phyloP scores from a whole-genome alignment of 305 asterid genomes.

The Euphrasia arctica region DNA sequence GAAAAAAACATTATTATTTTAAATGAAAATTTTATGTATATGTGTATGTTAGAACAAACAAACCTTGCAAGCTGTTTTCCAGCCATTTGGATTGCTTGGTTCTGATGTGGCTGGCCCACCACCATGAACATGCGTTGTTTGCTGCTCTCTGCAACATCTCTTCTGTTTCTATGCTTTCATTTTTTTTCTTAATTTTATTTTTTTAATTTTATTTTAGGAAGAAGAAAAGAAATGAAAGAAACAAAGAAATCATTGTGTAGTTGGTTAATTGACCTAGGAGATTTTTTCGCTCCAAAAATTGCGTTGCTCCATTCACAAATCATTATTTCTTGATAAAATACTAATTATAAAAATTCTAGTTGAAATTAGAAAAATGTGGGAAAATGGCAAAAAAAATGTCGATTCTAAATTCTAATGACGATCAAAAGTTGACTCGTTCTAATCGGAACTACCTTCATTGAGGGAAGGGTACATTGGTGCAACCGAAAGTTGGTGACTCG shows the following conservation, averaged over 20 bases:
- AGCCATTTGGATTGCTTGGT: slow-evolving; percentile 98
- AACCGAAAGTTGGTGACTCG: too few species aligned
- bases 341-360: too few species aligned
- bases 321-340: too few species aligned
- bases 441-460: too few species aligned
- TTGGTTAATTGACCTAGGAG: not conserved
- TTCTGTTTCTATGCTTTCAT: slow-evolving; percentile 13
- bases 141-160: slow-evolving; percentile 91
- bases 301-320: not conserved
- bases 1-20: not conserved
- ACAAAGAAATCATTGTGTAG: not conserved
- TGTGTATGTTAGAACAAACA: too few species aligned
- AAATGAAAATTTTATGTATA: too few species aligned
- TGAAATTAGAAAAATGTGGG: too few species aligned
- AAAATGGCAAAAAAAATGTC: too few species aligned
- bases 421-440: too few species aligned
- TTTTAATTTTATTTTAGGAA: not conserved
- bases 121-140: slow-evolving; percentile 96
- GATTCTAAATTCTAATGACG: too few species aligned
- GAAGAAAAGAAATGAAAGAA: not conserved
- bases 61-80: slow-evolving; percentile 82
- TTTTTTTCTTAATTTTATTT: not conserved
- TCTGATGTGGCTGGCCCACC: slow-evolving; percentile 97
- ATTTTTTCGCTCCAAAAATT: not conserved
- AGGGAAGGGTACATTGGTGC: too few species aligned